Evolutionary conservation across 352 stramenopile genomes (phyloP), one percentile per base, ranked within the genome.

Genomic region (Bremia lactucae): DNA sequence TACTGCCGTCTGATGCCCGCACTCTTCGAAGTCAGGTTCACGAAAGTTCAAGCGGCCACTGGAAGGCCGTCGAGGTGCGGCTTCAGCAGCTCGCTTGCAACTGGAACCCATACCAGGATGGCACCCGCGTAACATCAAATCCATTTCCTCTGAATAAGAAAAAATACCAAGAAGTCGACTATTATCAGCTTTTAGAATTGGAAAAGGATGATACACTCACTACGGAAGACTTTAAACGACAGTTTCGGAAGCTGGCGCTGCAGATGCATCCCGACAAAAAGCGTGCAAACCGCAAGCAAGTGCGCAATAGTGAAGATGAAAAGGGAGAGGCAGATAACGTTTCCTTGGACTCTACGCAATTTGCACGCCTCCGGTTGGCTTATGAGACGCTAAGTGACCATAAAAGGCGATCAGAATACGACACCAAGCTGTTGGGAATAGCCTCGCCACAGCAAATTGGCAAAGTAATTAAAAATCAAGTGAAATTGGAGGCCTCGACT

Each of bases 41-140:
- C 42, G 67, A 84, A 25, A 74, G 68, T 46, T 62, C 68, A 2
- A 83, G 71, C 39, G 66, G 68, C 6, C 50, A 80, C 24, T 84
- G 70, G 72, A 46, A 46, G 4, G 68, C 70, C 3, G 76, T 82
- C 18, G 68, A 83, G 47, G 36, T 61, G 50, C 71, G 76, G 18
- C 52, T 88, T 9, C 38, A 78, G 41, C 59, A 80, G 35, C 57
- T 88, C 18, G 62, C 60, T 20, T 52, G 64, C 25, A 77, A 47
- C 46, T 88, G 76, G 76, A 88, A 88, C 26, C 76, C 73, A 46
- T 88, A 88, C 52, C 76, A 88, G 49, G 59, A 80, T 36, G 54
- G 64, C 23, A 66, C 34, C 24, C 9, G 20, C 8, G 22, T 24
- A 15, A 25, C 37, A 16, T 41, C 45, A 2, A n/a, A 10, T 41